Evolutionary conservation across 2,329 filamentous ascomycete species (phyloP).

Genomic region (Venturiaceae sp.): DNA sequence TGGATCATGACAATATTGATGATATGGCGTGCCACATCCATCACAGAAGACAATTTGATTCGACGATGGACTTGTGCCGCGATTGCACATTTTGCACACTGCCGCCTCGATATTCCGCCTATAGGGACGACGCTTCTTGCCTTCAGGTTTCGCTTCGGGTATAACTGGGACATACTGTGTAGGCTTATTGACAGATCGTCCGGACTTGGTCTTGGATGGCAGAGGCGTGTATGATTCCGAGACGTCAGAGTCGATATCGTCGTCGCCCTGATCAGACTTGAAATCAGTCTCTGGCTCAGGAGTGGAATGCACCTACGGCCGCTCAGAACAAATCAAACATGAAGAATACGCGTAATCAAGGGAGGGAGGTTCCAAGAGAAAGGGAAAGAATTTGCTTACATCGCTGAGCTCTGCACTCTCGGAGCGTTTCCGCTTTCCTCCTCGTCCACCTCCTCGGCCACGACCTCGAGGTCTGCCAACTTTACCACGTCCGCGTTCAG

Average conservation of each 20-base stretch:
- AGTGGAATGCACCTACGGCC: not conserved
- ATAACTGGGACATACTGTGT: constrained; percentile 50
- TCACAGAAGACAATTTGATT: constrained; percentile 85
- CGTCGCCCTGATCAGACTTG: not conserved
- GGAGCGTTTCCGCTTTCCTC: constrained; percentile 27
- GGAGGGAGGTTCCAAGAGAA: not conserved
- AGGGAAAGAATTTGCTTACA: constrained; percentile 15
- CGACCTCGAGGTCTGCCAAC: constrained; percentile 25
- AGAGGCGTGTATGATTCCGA: constrained; percentile 41
- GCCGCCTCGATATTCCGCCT: constrained; percentile 44
- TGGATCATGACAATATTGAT: constrained; percentile 73
- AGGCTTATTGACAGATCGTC: constrained; percentile 60
- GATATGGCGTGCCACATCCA: constrained; percentile 69
- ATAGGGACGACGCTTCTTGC: constrained; percentile 51
- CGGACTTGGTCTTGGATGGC: constrained; percentile 64
- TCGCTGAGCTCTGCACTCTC: constrained; percentile 24
- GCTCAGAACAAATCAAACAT: constrained; percentile 1
- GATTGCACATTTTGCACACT: constrained; percentile 62
- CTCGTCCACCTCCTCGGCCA: constrained; percentile 26
- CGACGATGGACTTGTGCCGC: constrained; percentile 59
- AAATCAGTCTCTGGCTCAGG: constrained; percentile 2
- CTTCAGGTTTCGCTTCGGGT: constrained; percentile 36
- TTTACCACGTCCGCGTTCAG: constrained; percentile 14
- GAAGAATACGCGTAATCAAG: not conserved
- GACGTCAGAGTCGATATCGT: constrained; percentile 25